These are phyloP conservation scores for Herpetospermum pedunculosum DNA, from an alignment of 306 rosid species.

Conservation along the genomic window DNA sequence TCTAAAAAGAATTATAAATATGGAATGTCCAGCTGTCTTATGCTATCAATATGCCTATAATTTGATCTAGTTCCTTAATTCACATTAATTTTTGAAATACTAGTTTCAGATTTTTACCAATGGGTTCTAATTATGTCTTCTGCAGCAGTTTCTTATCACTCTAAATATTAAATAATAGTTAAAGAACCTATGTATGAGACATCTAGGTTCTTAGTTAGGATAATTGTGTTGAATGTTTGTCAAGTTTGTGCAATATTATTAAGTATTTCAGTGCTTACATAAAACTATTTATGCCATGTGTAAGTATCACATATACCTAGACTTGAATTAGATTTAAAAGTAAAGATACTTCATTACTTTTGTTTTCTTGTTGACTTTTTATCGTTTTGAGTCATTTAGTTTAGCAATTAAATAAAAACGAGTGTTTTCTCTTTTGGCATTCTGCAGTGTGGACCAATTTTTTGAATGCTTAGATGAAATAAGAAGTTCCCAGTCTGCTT, in stretches of 20 bases:
- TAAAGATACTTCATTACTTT: background rate
- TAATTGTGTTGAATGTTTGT: background rate
- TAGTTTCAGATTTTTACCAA: background rate
- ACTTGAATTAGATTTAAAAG: background rate
- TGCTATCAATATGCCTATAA: background rate
- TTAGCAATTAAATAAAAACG: background rate
- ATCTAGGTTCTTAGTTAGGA: background rate
- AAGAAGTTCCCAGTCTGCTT: slow-evolving; percentile 79
- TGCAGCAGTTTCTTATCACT: background rate
- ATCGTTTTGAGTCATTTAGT: background rate
- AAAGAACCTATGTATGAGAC: background rate
- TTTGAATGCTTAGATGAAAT: slow-evolving; percentile 96
- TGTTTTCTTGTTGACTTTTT: slow-evolving; percentile 5
- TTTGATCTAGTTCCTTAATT: background rate
- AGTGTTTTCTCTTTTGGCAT: slow-evolving; percentile 10
- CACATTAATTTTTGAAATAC: background rate
- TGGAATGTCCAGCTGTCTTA: background rate
- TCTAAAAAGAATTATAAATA: background rate
- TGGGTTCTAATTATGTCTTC: background rate
- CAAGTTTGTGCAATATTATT: background rate
- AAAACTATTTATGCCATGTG: background rate
- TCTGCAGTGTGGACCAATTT: slow-evolving; percentile 89
- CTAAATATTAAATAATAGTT: background rate
- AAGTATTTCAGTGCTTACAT: background rate
- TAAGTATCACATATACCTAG: background rate